Evolutionary conservation across 768 basidiomycete genomes (phyloP).

Genomic region (Artomyces pyxidatus): DNA sequence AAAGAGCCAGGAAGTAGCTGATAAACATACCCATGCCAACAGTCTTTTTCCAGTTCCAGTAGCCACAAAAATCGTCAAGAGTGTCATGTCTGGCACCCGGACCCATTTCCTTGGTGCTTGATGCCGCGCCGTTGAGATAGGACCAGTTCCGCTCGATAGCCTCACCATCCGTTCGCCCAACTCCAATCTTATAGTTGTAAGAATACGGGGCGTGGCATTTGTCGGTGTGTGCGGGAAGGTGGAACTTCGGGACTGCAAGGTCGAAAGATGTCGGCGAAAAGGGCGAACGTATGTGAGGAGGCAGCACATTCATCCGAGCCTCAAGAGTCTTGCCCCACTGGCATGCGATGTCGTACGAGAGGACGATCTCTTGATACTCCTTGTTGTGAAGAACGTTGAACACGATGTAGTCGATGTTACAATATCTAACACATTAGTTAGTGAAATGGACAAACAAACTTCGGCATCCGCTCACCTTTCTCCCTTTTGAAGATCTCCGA

Average conservation of each 20-base stretch:
- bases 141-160: conserved; percentile 27
- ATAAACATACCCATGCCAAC: too few relatives aligned
- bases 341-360: conserved; percentile 22
- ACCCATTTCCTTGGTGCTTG: conserved; percentile 31
- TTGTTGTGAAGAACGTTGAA: neutral
- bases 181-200: conserved; percentile 11
- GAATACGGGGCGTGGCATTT: conserved; percentile 22
- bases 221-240: conserved; percentile 19
- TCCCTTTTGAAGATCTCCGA: neutral
- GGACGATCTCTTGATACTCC: neutral
- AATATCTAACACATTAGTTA: neutral
- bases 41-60: conserved; percentile 25
- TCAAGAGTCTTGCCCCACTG: conserved; percentile 19
- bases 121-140: conserved; percentile 19
- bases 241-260: conserved; percentile 3
- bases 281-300: neutral
- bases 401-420: neutral
- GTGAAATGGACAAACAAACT: neutral
- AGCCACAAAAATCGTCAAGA: conserved; percentile 19
- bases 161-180: too few relatives aligned
- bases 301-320: neutral
- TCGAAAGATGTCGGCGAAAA: neutral
- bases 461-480: neutral
- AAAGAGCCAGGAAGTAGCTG: too few relatives aligned
- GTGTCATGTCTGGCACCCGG: conserved; percentile 20